These are phyloP conservation scores for Yarrowia deformans DNA, from an alignment of 805 yeast species.

Conservation along the genomic window DNA sequence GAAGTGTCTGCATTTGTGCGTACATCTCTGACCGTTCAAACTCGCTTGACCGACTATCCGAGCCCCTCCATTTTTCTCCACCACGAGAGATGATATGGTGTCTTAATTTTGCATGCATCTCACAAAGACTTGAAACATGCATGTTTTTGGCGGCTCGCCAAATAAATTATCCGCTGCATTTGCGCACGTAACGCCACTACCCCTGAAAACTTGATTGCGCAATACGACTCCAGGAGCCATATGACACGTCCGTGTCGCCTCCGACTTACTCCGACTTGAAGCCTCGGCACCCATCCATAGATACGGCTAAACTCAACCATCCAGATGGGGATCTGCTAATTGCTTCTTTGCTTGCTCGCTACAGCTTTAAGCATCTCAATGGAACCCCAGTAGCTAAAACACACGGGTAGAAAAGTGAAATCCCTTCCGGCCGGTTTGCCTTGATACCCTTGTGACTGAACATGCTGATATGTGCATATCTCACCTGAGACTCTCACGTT, in stretches of 20 bases:
- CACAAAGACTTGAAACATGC: conserved; percentile 18
- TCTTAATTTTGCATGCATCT: conserved; percentile 27
- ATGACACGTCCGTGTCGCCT: not conserved
- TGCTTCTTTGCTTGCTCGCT: not conserved
- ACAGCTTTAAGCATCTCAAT: not conserved
- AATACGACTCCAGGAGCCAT: not conserved
- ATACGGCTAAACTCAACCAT: conserved; percentile 1
- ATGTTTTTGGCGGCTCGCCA: conserved; percentile 12
- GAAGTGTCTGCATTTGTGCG: not conserved
- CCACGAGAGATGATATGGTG: conserved; percentile 18
- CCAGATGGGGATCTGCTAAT: not conserved
- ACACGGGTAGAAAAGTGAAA: not conserved
- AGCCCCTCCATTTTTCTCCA: conserved; percentile 4
- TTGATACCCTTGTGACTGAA: not conserved
- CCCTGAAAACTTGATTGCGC: conserved; percentile 8
- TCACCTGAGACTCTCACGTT: conserved; percentile 21
- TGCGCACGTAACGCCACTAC: conserved; percentile 28
- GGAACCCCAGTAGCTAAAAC: not conserved
- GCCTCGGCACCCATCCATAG: not conserved
- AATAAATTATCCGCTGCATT: not conserved
- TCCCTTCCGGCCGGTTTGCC: conserved; percentile 1
- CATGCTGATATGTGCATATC: conserved; percentile 22
- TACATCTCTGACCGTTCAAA: too few species aligned
- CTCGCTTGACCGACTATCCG: not conserved
- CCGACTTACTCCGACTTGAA: not conserved